phyloP scores from a whole-genome alignment of 495 filamentous ascomycete genomes.

The Penicillium ucsense region DNA sequence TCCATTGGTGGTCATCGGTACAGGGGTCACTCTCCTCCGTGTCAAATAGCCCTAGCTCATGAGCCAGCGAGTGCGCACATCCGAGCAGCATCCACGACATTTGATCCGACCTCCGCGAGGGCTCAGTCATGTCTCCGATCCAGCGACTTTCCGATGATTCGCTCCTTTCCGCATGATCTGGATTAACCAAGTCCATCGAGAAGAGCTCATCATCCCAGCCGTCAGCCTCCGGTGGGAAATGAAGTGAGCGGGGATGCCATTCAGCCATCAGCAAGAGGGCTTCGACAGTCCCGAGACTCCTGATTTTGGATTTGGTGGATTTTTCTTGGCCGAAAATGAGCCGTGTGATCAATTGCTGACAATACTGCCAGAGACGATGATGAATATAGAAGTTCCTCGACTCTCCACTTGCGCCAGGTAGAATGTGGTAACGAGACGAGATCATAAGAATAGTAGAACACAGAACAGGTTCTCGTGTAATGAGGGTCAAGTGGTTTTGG shows the following conservation, averaged over 20 bases:
- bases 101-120: constrained; percentile 42
- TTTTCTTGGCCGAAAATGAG: constrained; percentile 44
- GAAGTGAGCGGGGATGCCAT: constrained; percentile 45
- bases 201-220: constrained; percentile 39
- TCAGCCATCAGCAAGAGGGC: constrained; percentile 44
- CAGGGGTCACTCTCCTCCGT: constrained; percentile 18
- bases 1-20: constrained; percentile 20
- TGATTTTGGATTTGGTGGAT: constrained; percentile 30
- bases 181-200: constrained; percentile 11
- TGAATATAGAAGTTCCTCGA: constrained; percentile 47
- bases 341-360: constrained; percentile 41
- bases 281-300: constrained; percentile 44
- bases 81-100: constrained; percentile 50
- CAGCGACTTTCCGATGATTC: constrained; percentile 24
- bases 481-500: constrained; percentile 32
- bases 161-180: constrained; percentile 9
- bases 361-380: constrained; percentile 44
- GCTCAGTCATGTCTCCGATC: constrained; percentile 42
- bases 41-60: constrained; percentile 44
- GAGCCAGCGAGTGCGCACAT: constrained; percentile 39
- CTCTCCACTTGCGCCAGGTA: constrained; percentile 42
- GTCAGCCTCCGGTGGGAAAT: constrained; percentile 43
- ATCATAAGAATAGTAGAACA: constrained; percentile 46
- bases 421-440: constrained; percentile 42
- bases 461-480: constrained; percentile 39